phyloP scores from a whole-genome alignment of 306 rosid species.

The Dryas octopetala region DNA sequence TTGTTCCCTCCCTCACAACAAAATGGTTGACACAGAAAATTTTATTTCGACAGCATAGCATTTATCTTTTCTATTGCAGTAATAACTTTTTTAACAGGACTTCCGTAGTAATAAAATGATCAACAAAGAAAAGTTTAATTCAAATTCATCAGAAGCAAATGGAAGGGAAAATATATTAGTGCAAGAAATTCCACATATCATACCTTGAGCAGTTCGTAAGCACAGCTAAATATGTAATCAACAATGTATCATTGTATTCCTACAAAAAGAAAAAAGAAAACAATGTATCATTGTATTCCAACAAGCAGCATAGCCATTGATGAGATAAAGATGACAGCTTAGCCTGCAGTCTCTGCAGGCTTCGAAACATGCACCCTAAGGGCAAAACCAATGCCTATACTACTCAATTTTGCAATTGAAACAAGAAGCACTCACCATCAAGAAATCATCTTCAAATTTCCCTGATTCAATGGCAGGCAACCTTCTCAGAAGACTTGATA shows the following conservation, averaged over 20 bases:
- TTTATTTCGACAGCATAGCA: neutral
- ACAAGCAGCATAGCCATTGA: slow-evolving; percentile 10
- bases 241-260: slow-evolving; percentile 91
- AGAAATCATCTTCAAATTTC: slow-evolving; percentile 89
- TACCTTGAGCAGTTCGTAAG: slow-evolving; percentile 98
- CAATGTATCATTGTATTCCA: slow-evolving; percentile 88
- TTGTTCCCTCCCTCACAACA: neutral
- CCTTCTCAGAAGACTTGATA: slow-evolving; percentile 87
- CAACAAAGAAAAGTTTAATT: neutral
- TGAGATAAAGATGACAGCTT: neutral
- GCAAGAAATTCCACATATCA: slow-evolving; percentile 20
- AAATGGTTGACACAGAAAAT: neutral
- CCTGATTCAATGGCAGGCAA: slow-evolving; percentile 87
- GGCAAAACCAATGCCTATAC: slow-evolving; percentile 2
- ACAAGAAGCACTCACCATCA: slow-evolving; percentile 65
- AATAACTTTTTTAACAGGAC: neutral
- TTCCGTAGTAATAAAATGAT: neutral
- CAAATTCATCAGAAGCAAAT: neutral
- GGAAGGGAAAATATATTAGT: neutral
- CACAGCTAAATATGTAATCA: slow-evolving; percentile 87
- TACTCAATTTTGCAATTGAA: slow-evolving; percentile 19
- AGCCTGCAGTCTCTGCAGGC: neutral
- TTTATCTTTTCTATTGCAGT: neutral
- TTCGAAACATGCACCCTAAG: too few species aligned
- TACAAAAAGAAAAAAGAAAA: slow-evolving; percentile 30